Evolutionary conservation across 2,329 filamentous ascomycete genomes (phyloP), one percentile per base, ranked within the genome.

Genomic region (Aschersonia sp.): DNA sequence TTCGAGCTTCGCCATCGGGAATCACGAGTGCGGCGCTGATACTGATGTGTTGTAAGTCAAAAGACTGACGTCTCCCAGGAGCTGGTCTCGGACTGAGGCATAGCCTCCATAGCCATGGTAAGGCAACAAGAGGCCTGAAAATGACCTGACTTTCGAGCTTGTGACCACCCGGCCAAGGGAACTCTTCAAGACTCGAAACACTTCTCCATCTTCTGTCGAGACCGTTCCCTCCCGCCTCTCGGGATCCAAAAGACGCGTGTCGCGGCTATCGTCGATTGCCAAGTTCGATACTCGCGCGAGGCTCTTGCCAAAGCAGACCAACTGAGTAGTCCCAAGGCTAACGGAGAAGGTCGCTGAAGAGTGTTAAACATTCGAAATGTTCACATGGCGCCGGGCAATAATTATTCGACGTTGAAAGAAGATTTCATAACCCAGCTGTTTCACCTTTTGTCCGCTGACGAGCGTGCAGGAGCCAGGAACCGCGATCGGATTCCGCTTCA

Each of bases 341-440:
- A 31, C 59, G 59, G 1, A 57, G 56, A 12, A 64, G 60, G 29
- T 20, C 20, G 20, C 20, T 20, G 20, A 20, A 20, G n/a, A n/a
- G n/a, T n/a, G n/a, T n/a, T n/a, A n/a, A n/a, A n/a, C n/a, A 20
- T 20, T 20, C 20, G 20, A 20, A 20, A 20, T 20, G 20, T 20
- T 20, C 20, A 20, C 20, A 20, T 20, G 20, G 20, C 20, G 20
- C 20, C 1, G 20, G 20, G 20, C 20, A 20, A 20, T 20, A 20
- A 20, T 20, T 20, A 20, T 1, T 20, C 20, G 20, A 20, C 20
- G 20, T 20, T 20, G 20, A 20, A 20, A 20, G 20, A 20, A 20
- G 20, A 20, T 20, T 20, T 20, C 20, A 20, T 20, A 20, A 20
- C 20, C 20, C 20, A 20, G 20, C 20, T 20, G 20, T 20, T 20